A percentile compares a stretch with the other conserved stretches of the same genome.
These are phyloP conservation scores for Solanum virginianum DNA, from an alignment of 257 asterid species.

Conservation along the genomic window DNA sequence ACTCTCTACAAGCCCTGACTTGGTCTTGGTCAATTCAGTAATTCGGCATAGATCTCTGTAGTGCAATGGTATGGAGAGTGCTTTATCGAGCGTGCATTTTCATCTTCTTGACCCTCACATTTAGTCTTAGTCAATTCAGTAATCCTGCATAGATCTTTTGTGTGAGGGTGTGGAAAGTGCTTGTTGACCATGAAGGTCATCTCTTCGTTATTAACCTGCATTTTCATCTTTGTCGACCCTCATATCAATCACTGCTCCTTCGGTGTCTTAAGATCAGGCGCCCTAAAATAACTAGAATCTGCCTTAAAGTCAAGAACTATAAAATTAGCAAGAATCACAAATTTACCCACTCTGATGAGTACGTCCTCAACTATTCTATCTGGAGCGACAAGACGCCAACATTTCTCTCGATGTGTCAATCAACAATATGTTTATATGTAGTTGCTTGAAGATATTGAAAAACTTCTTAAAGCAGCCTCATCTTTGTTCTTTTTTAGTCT, in stretches of 20 bases:
- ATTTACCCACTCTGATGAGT: background rate
- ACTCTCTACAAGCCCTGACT: background rate
- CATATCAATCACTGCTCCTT: background rate
- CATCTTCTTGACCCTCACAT: background rate
- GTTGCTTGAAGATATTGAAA: too few species aligned
- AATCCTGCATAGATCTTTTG: too few species aligned
- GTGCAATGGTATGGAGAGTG: background rate
- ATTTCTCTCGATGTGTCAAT: too few species aligned
- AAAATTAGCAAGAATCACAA: background rate
- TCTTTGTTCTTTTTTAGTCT: too few species aligned
- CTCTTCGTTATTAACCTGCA: too few species aligned
- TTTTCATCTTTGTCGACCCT: too few species aligned
- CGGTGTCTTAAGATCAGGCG: background rate
- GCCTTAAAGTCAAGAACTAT: background rate
- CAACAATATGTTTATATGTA: too few species aligned
- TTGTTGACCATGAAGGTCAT: too few species aligned
- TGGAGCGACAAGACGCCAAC: background rate
- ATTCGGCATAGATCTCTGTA: background rate
- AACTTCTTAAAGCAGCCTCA: too few species aligned
- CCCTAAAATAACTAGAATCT: background rate
- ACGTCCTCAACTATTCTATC: background rate
- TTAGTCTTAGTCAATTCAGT: too few species aligned
- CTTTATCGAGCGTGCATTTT: too few species aligned
- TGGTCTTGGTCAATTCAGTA: background rate
- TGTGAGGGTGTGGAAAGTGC: too few species aligned